A percentile compares a stretch with the other conserved stretches of the same genome.
Evolutionary conservation across 495 filamentous ascomycete species (phyloP).

Genomic region (Talaromyces adpressus): DNA sequence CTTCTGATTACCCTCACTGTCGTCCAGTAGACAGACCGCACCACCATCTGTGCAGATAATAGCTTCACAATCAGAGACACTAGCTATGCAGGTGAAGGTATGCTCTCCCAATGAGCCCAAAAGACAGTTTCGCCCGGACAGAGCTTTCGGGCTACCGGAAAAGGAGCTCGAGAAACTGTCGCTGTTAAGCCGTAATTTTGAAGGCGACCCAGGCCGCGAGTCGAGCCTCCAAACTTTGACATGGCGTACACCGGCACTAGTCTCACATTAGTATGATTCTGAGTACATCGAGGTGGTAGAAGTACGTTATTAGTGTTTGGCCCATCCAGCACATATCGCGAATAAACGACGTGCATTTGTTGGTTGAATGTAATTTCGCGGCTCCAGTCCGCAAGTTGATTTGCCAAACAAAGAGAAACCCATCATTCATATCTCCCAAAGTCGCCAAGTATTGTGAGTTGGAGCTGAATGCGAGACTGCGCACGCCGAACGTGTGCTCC

Average conservation of each 20-base stretch:
- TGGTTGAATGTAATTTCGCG: slow-evolving; percentile 83
- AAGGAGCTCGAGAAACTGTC: slow-evolving; percentile 31
- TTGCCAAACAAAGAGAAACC: slow-evolving; percentile 88
- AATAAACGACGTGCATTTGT: slow-evolving; percentile 83
- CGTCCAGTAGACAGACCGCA: slow-evolving; percentile 58
- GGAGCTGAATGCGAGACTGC: slow-evolving; percentile 79
- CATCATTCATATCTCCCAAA: slow-evolving; percentile 82
- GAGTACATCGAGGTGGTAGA: slow-evolving; percentile 9
- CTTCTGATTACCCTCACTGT: slow-evolving; percentile 61
- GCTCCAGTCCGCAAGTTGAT: slow-evolving; percentile 76
- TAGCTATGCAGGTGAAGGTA: slow-evolving; percentile 72
- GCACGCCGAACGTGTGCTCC: slow-evolving; percentile 87
- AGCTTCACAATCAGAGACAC: slow-evolving; percentile 55
- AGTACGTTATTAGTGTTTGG: slow-evolving; percentile 56
- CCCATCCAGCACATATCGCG: slow-evolving; percentile 87
- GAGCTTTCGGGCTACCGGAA: slow-evolving; percentile 44
- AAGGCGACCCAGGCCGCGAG: slow-evolving; percentile 33
- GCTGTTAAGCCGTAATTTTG: slow-evolving; percentile 38
- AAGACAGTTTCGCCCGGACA: slow-evolving; percentile 55
- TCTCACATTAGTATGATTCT: slow-evolving; percentile 1
- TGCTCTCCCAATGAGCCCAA: slow-evolving; percentile 60
- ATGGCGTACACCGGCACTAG: slow-evolving; percentile 76
- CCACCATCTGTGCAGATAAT: slow-evolving; percentile 43
- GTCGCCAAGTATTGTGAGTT: slow-evolving; percentile 85
- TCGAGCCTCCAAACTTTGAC: slow-evolving; percentile 89